Base-by-base conservation (phyloP, 2,329 filamentous ascomycete genomes). In the Tolypocladium nubicola region DNA sequence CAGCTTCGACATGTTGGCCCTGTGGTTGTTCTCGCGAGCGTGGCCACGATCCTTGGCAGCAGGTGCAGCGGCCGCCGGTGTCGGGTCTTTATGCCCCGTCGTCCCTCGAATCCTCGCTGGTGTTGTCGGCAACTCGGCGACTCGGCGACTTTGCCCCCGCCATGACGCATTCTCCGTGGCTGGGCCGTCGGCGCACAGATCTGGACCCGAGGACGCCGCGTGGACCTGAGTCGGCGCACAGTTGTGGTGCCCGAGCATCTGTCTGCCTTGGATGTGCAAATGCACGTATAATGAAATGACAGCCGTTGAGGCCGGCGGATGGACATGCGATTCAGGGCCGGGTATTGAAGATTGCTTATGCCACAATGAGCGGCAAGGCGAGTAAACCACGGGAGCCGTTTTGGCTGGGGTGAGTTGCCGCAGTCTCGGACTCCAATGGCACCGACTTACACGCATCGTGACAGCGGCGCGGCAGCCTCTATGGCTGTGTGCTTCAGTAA, bases 1-100 rank as follows among this genome's bases (percentile, higher is more conserved):
- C 23, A 93, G 79, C 70, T 89, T 91, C 8, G 87, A 85, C 87
- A 90, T 90, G 63, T 66, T 71, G 35, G 4, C 41, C n/a, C 37
- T 35, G 26, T 33, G 52, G 14, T 39, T 8, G 45, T 30, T 1
- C 14, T 30, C 7, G 23, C 30, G 8, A 33, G 30, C 30, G 30
- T 16, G 26, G 8, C n/a, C 26, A 26, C 19, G 45, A 33, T 49
- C 16, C 45, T 16, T 16, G 45, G 45, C 26, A 30, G 33, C 30
- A 26, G 41, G 21, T 38, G 41, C 37, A 41, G 38, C 26, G 23
- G 52, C n/a, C 40, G 26, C 53, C 30, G 19, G 21, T 23, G 53
- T 43, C 53, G 39, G 16, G n/a, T 43, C 53, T 45, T 43, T n/a
- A 11, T 54, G 37, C 4, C 26, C 45, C 45, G 33, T 49, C 3